phyloP scores from a whole-genome alignment of 2,329 filamentous ascomycete genomes.

The Ceratocystis eucalypticola region DNA sequence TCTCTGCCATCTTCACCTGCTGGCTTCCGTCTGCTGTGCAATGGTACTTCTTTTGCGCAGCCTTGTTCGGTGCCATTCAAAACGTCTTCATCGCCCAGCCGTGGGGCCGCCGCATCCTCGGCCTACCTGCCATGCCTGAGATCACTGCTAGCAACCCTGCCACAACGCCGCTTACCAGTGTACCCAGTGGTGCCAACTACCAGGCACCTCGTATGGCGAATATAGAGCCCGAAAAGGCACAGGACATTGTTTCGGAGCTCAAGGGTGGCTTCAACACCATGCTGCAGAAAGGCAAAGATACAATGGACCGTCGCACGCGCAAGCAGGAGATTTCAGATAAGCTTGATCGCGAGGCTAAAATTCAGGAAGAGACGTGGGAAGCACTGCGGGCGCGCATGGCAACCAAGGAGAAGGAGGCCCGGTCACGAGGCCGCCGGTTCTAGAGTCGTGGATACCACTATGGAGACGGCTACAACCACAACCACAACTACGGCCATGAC shows the following conservation, averaged over 20 bases:
- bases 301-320: conserved; percentile 27
- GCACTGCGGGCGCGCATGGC: conserved; percentile 22
- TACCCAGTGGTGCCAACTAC: conserved; percentile 23
- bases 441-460: not conserved
- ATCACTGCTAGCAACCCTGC: conserved; percentile 8
- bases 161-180: not conserved
- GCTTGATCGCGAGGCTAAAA: conserved; percentile 27
- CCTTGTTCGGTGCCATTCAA: conserved; percentile 26
- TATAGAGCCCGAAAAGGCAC: conserved; percentile 21
- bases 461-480: not conserved
- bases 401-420: conserved; percentile 31
- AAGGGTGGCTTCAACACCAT: conserved; percentile 30
- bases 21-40: conserved; percentile 38
- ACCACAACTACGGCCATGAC: not conserved
- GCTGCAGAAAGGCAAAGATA: conserved; percentile 26
- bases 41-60: conserved; percentile 34
- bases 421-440: conserved; percentile 22
- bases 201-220: conserved; percentile 26
- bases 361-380: conserved; percentile 24
- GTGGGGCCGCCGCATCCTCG: conserved; percentile 28
- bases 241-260: conserved; percentile 27
- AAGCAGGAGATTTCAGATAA: conserved; percentile 28
- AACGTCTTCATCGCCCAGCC: conserved; percentile 30
- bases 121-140: conserved; percentile 26
- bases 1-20: conserved; percentile 33